Percentiles rank a stretch among this genome's conserved stretches.
Conservation (phyloP, 2,329 filamentous ascomycete genomes). For the Alternaria burnsii region DNA sequence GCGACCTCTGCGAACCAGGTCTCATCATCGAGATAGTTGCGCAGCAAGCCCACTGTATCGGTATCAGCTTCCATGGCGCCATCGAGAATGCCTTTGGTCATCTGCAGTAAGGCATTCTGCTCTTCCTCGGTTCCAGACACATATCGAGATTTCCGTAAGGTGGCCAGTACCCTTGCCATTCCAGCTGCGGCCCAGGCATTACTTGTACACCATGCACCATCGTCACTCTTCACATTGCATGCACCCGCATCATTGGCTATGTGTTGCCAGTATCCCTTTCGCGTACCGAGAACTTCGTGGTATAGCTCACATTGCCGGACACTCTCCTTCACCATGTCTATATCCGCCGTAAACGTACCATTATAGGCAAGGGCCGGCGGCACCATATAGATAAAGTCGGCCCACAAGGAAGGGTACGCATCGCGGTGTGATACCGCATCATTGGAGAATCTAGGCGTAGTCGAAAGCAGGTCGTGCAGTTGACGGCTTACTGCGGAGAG, state of each 20-base stretch:
- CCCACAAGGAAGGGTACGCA: constrained; percentile 56
- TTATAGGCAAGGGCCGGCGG: constrained; percentile 61
- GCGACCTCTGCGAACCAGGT: constrained; percentile 59
- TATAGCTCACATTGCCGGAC: constrained; percentile 55
- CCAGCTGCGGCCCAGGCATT: constrained; percentile 61
- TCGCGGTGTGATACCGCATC: constrained; percentile 60
- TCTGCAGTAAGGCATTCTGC: constrained; percentile 38
- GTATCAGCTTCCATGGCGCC: constrained; percentile 46
- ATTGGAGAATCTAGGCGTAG: constrained; percentile 55
- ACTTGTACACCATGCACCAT: constrained; percentile 57
- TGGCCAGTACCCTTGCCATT: constrained; percentile 58
- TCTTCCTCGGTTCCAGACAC: constrained; percentile 19
- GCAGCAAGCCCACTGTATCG: constrained; percentile 51
- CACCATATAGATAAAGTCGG: constrained; percentile 61
- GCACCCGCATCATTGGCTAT: constrained; percentile 49
- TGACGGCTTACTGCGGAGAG: constrained; percentile 48
- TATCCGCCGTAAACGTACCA: constrained; percentile 52
- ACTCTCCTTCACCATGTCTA: constrained; percentile 47
- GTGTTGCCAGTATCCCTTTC: constrained; percentile 55
- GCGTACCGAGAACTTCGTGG: constrained; percentile 48
- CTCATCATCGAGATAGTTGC: constrained; percentile 58
- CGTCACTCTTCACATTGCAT: constrained; percentile 33
- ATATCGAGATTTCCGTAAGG: constrained; percentile 47
- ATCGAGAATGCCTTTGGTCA: constrained; percentile 51
- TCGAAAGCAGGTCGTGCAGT: constrained; percentile 51